Evolutionary conservation across 257 asterid species (phyloP).

Genomic region (Solanum rostratum): DNA sequence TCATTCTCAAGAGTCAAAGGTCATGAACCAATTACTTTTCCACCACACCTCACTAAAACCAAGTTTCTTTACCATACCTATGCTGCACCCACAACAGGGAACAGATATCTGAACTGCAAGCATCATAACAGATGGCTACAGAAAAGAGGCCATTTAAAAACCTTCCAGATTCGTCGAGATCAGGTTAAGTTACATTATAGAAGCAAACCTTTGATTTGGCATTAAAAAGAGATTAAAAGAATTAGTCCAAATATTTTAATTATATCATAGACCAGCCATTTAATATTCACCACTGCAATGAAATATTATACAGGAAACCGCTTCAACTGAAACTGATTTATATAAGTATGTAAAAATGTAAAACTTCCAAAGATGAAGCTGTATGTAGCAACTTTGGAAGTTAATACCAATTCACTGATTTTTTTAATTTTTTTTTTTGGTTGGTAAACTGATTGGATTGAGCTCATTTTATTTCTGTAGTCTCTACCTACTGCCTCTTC

Average conservation of each 20-base stretch:
- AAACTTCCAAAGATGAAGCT: not conserved
- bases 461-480: not conserved
- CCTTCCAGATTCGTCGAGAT: not conserved
- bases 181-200: not conserved
- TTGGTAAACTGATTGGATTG: not conserved
- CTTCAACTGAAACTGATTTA: not conserved
- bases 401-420: not conserved
- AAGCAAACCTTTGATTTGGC: not conserved
- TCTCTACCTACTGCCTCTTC: not conserved
- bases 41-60: not conserved
- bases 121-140: not conserved
- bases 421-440: not conserved
- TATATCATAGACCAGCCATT: not conserved
- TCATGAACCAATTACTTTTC: not conserved
- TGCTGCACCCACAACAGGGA: not conserved
- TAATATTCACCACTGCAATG: not conserved
- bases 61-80: not conserved
- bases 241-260: not conserved
- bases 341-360: not conserved
- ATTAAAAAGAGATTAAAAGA: not conserved
- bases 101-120: not conserved
- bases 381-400: not conserved
- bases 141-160: not conserved
- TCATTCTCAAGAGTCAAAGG: not conserved
- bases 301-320: not conserved